phyloP scores from a whole-genome alignment of 148 eudicot species.

The Rhododendron vialii region DNA sequence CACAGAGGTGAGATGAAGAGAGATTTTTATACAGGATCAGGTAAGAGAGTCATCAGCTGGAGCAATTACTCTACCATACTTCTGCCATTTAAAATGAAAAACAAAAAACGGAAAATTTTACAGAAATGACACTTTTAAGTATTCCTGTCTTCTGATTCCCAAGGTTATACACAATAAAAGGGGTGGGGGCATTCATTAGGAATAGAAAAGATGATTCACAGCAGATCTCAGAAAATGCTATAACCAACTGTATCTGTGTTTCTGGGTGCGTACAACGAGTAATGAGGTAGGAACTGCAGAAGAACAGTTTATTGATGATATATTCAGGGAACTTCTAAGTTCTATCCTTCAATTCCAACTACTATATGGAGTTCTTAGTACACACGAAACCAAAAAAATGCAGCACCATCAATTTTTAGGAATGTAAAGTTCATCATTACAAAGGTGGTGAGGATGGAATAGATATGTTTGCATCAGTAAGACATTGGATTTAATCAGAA shows the following conservation, averaged over 20 bases:
- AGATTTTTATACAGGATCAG: neutral
- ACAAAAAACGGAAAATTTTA: neutral
- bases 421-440: neutral
- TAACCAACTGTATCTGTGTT: neutral
- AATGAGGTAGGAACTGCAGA: neutral
- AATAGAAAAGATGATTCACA: neutral
- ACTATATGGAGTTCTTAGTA: neutral
- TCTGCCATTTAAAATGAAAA: neutral
- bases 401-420: neutral
- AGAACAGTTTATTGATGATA: neutral
- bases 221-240: neutral
- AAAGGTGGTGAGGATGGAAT: neutral
- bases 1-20: neutral
- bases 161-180: neutral
- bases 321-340: neutral
- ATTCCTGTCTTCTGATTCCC: neutral
- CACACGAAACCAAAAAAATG: neutral
- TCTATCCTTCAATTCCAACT: neutral
- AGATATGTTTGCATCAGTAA: neutral
- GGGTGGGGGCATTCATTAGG: neutral
- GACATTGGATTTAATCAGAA: neutral
- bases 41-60: neutral
- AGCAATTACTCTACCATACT: neutral
- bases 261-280: neutral
- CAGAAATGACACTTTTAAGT: neutral